Percentiles rank a stretch among this genome's conserved stretches.
phyloP scores from a whole-genome alignment of 1,139 yeast genomes.

The Suhomyces wounanorum region DNA sequence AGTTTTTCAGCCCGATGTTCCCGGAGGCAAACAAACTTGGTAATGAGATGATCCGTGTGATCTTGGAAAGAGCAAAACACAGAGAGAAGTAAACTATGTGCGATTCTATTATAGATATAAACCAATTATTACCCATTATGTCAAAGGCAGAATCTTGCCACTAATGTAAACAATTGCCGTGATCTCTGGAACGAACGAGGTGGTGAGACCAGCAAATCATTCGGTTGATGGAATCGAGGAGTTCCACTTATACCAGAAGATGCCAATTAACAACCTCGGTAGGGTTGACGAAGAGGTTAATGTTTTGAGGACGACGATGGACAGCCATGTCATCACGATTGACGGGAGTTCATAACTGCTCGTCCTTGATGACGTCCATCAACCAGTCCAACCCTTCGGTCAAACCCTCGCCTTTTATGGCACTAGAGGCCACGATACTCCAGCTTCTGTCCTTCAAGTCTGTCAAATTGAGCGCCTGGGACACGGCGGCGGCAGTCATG shows the following conservation, averaged over 20 bases:
- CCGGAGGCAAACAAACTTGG: constrained; percentile 88
- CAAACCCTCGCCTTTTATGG: constrained; percentile 93
- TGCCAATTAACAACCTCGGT: not conserved
- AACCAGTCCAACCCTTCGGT: constrained; percentile 97
- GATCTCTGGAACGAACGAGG: not conserved
- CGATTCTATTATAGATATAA: constrained; percentile 4
- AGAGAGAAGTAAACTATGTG: constrained; percentile 25
- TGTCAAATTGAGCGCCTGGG: constrained; percentile 80
- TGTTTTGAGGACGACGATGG: not conserved
- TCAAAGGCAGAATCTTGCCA: not conserved
- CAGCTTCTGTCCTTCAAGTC: constrained; percentile 94
- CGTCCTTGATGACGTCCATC: constrained; percentile 94
- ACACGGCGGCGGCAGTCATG: constrained; percentile 89
- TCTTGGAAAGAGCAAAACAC: constrained; percentile 54
- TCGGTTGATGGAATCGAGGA: not conserved
- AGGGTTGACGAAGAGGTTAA: not conserved
- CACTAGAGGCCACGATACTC: constrained; percentile 97
- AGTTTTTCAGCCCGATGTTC: constrained; percentile 81
- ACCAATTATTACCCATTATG: not conserved
- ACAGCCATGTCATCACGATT: not conserved
- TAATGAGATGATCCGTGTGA: constrained; percentile 95
- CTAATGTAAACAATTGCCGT: not conserved
- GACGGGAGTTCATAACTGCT: constrained; percentile 52
- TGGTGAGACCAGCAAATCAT: not conserved
- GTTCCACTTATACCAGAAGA: not conserved